These are phyloP conservation scores for Catunica adiposa DNA, from an alignment of 2,329 filamentous ascomycete species.

Conservation along the genomic window DNA sequence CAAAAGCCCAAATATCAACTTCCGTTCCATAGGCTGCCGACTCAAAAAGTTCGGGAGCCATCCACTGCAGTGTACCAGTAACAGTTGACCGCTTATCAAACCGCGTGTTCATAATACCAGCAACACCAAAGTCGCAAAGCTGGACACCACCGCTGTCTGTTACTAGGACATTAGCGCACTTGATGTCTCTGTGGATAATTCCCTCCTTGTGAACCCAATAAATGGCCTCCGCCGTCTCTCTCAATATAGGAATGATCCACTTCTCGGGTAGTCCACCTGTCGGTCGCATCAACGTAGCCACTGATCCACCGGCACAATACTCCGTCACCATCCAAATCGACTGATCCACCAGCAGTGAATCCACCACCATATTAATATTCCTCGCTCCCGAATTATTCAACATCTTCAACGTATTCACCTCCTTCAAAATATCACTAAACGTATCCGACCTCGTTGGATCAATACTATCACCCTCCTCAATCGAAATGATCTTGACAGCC, in stretches of 20 bases:
- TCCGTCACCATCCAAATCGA: conserved; percentile 55
- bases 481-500: conserved; percentile 59
- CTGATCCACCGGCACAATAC: conserved; percentile 50
- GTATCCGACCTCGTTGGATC: conserved; percentile 37
- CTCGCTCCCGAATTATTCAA: conserved; percentile 43
- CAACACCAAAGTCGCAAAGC: conserved; percentile 52
- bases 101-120: conserved; percentile 44
- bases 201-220: conserved; percentile 34
- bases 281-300: conserved; percentile 39
- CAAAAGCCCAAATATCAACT: conserved; percentile 53
- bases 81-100: conserved; percentile 48
- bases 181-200: conserved; percentile 37
- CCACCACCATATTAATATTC: conserved; percentile 50
- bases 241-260: conserved; percentile 34
- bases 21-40: conserved; percentile 37
- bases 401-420: conserved; percentile 38
- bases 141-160: conserved; percentile 47
- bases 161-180: conserved; percentile 47
- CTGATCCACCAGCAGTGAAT: conserved; percentile 44
- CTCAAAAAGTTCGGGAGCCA: conserved; percentile 47
- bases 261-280: conserved; percentile 33
- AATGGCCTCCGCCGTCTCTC: conserved; percentile 32
- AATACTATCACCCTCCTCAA: conserved; percentile 50
- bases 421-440: conserved; percentile 35
- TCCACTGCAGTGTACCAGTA: conserved; percentile 52